Evolutionary conservation across 1,284 basidiomycete genomes (phyloP).

Genomic region (Sparassis latifolia): DNA sequence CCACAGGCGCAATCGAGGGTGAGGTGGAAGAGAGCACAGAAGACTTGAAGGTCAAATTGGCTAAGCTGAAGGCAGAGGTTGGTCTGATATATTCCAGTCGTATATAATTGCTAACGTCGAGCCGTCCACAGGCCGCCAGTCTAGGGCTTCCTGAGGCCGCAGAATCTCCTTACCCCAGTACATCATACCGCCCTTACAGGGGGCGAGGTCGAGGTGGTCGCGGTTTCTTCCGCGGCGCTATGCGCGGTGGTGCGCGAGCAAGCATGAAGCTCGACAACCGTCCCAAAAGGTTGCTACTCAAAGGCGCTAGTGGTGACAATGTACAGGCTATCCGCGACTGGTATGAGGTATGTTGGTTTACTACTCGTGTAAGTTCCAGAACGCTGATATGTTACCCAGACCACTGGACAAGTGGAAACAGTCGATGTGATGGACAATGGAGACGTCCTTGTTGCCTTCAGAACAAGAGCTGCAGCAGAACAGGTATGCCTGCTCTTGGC

Average conservation of each 20-base stretch:
- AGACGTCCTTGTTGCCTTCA: slow-evolving; percentile 60
- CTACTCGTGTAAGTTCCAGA: slow-evolving; percentile 4
- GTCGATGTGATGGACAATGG: slow-evolving; percentile 46
- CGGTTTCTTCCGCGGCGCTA: slow-evolving; percentile 53
- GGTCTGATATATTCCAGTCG: background rate
- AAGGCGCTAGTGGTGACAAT: slow-evolving; percentile 53
- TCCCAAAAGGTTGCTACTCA: slow-evolving; percentile 74
- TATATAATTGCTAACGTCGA: background rate
- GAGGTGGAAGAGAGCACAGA: slow-evolving; percentile 55
- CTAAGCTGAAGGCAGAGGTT: slow-evolving; percentile 80
- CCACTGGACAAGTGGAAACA: slow-evolving; percentile 60
- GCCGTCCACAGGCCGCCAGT: slow-evolving; percentile 57
- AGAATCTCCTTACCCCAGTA: slow-evolving; percentile 21
- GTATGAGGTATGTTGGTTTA: slow-evolving; percentile 59
- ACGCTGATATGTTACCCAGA: slow-evolving; percentile 30
- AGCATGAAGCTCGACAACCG: slow-evolving; percentile 91
- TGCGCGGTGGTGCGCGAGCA: slow-evolving; percentile 56
- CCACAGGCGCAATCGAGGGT: slow-evolving; percentile 28
- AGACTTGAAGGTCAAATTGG: slow-evolving; percentile 73
- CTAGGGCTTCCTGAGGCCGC: slow-evolving; percentile 59
- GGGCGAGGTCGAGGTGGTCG: slow-evolving; percentile 64
- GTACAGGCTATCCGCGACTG: slow-evolving; percentile 68
- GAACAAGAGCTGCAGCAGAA: slow-evolving; percentile 65
- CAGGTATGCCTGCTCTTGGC: slow-evolving; percentile 38
- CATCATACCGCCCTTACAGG: slow-evolving; percentile 60